phyloP scores from a whole-genome alignment of 805 yeast species.

The Candida golubevii region DNA sequence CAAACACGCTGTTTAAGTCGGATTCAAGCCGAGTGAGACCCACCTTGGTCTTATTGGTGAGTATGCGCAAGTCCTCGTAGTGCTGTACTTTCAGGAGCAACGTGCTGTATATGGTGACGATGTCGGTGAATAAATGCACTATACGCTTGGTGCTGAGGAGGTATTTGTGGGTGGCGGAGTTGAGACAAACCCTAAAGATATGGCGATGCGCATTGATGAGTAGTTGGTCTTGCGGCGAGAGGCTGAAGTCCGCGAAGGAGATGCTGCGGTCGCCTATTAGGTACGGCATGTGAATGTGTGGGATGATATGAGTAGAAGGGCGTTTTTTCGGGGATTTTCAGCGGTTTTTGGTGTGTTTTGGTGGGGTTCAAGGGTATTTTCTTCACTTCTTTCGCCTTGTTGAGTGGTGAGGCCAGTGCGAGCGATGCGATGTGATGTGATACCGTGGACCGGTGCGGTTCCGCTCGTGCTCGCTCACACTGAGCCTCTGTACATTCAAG shows the following conservation, averaged over 20 bases:
- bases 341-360: too few relatives aligned
- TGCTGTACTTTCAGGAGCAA: slow-evolving; percentile 35
- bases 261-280: slow-evolving; percentile 34
- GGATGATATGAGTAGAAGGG: background rate
- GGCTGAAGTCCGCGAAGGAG: slow-evolving; percentile 17
- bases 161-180: slow-evolving; percentile 24
- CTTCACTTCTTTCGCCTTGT: too few relatives aligned
- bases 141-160: slow-evolving; percentile 28
- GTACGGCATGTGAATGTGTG: slow-evolving; percentile 29
- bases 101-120: slow-evolving; percentile 37
- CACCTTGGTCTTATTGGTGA: slow-evolving; percentile 23
- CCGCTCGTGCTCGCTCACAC: too few relatives aligned
- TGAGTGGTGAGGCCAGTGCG: too few relatives aligned
- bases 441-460: too few relatives aligned
- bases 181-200: slow-evolving; percentile 32
- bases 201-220: slow-evolving; percentile 27
- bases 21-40: slow-evolving; percentile 26
- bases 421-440: too few relatives aligned
- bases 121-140: slow-evolving; percentile 35
- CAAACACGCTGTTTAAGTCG: slow-evolving; percentile 28
- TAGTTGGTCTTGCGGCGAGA: slow-evolving; percentile 22
- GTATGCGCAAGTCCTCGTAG: slow-evolving; percentile 37
- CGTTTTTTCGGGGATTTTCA: too few relatives aligned
- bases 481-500: too few relatives aligned
- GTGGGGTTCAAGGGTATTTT: too few relatives aligned